A percentile compares a stretch with the other conserved stretches of the same genome.
phyloP scores from a whole-genome alignment of 148 eudicot species.

The Rhododendron kiyosumense region DNA sequence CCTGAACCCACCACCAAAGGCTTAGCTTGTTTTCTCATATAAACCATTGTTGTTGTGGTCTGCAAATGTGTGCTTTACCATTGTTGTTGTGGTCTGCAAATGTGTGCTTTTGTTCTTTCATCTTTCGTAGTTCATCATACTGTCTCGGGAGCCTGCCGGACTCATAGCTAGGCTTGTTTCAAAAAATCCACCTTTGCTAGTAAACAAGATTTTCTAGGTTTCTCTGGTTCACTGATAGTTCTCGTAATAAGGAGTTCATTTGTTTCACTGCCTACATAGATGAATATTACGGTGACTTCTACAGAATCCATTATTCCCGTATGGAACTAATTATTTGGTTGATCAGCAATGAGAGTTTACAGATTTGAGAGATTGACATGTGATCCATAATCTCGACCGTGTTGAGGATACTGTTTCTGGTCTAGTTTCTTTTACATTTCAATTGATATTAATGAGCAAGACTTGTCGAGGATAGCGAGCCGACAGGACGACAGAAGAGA shows the following conservation, averaged over 20 bases:
- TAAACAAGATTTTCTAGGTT: not conserved
- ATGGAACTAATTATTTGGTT: too few species aligned
- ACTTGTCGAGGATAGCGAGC: not conserved
- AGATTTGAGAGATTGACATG: too few species aligned
- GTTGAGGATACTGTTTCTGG: too few species aligned
- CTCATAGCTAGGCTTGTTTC: not conserved
- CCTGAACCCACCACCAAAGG: not conserved
- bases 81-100: not conserved
- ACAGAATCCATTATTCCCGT: too few species aligned
- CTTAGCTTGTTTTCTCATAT: not conserved
- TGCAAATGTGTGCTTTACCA: not conserved
- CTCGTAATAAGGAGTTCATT: not conserved
- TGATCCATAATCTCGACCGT: not conserved
- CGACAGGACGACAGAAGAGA: not conserved
- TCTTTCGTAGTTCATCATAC: not conserved
- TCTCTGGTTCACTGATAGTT: not conserved
- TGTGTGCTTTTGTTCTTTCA: not conserved
- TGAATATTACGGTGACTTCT: not conserved
- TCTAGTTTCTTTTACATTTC: too few species aligned
- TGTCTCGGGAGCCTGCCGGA: not conserved
- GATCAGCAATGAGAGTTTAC: too few species aligned
- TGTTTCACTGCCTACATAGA: not conserved
- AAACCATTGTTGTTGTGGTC: not conserved
- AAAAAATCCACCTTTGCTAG: not conserved
- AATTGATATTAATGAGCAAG: not conserved